These are phyloP conservation scores for Aureobasidium musti DNA, from an alignment of 2,329 filamentous ascomycete genomes.

Conservation along the genomic window DNA sequence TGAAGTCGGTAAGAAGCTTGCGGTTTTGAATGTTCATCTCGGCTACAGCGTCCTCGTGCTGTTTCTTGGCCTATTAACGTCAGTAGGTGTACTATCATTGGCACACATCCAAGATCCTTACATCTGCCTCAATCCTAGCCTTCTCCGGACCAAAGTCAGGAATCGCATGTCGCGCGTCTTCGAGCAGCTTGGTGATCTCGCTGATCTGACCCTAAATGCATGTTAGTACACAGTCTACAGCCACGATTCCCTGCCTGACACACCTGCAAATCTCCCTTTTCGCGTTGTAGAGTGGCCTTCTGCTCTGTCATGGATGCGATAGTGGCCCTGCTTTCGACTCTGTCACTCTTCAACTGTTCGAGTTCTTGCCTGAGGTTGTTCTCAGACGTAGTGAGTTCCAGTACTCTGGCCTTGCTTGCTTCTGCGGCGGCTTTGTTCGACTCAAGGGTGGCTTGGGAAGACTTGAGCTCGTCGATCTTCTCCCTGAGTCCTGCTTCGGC, in stretches of 20 bases:
- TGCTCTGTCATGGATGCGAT: conserved; percentile 14
- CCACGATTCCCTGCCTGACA: not conserved
- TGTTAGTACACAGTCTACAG: not conserved
- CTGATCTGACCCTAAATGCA: not conserved
- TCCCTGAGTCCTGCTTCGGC: not conserved
- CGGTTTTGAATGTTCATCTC: not conserved
- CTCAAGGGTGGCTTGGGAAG: not conserved
- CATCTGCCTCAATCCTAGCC: conserved; percentile 4
- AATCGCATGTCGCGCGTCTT: not conserved
- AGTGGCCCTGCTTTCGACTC: not conserved
- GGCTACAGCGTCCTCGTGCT: not conserved
- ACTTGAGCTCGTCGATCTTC: not conserved
- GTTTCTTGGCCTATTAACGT: conserved; percentile 6
- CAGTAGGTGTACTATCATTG: not conserved
- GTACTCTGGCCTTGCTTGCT: not conserved
- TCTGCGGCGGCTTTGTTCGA: not conserved
- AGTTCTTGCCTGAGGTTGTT: not conserved
- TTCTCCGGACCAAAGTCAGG: conserved; percentile 21
- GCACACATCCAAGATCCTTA: not conserved
- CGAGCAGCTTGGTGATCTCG: not conserved
- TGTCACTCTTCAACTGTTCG: conserved; percentile 4
- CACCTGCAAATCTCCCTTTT: conserved; percentile 21
- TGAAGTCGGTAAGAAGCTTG: not conserved
- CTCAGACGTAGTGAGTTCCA: not conserved
- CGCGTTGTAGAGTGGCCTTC: not conserved